Percentiles rank a stretch among this genome's conserved stretches.
These are phyloP conservation scores for Lanzia echinophila DNA, from an alignment of 2,329 filamentous ascomycete species.

Conservation along the genomic window DNA sequence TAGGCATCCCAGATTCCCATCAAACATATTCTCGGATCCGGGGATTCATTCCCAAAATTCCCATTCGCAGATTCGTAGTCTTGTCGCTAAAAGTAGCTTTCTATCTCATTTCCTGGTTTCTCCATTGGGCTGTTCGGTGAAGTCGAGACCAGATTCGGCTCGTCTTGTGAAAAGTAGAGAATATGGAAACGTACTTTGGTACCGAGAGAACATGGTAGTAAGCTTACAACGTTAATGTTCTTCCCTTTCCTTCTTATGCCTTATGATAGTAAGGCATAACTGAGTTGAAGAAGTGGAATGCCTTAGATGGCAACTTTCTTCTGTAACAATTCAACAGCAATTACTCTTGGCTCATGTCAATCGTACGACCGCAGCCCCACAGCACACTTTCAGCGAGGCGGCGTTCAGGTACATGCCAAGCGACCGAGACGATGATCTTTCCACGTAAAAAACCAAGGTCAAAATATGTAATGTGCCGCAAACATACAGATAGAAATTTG, in stretches of 20 bases:
- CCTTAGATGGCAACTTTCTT: no score
- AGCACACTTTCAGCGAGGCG: no score
- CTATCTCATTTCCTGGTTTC: background rate
- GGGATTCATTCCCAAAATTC: background rate
- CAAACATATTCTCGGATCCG: background rate
- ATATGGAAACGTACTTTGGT: background rate
- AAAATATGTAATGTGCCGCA: background rate
- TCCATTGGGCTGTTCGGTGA: background rate
- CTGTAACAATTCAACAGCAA: no score
- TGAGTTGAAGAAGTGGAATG: no score
- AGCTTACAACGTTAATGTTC: constrained; percentile 7
- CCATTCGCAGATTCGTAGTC: background rate
- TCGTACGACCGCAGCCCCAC: no score
- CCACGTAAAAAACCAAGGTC: background rate
- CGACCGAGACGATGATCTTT: background rate
- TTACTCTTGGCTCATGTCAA: no score
- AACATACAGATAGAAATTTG: background rate
- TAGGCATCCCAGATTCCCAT: no score
- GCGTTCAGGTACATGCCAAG: no score
- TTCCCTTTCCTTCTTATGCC: background rate
- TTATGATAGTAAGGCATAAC: no score
- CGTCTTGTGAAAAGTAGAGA: background rate
- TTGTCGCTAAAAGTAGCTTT: no score
- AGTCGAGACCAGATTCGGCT: background rate
- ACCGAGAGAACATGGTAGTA: constrained; percentile 4